Base-by-base conservation (phyloP, 2,329 filamentous ascomycete species). In the Stenocarpella maydis region DNA sequence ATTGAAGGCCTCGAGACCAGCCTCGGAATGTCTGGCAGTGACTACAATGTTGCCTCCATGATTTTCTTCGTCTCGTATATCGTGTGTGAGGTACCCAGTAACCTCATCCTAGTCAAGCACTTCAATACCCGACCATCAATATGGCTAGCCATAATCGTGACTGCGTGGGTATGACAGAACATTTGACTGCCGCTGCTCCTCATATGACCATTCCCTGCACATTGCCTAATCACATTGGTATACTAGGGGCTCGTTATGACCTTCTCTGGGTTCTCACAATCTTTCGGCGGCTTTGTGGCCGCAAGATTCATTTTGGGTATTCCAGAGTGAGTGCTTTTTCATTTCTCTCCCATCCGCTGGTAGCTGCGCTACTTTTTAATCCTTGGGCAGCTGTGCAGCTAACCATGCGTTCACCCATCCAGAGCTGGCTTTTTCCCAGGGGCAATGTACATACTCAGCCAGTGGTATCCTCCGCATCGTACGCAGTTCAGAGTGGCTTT, bases 401-500 rank as follows among this genome's bases (percentile, higher is more conserved):
- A 17, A 54, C 34, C n/a, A 10, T 24, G 3, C n/a, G 9, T 17
- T 7, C 1, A 15, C 1, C n/a, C 17, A 12, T 24, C 31, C 39
- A 66, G 64, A 45, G 82, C 82, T 1, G 83, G 84, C 3, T 76
- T 85, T 3, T 79, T 85, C 61, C 84, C 84, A 0, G 81, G 80
- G 8, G 65, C 50, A 43, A 47, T 84, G 39, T 85, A 84, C 74
- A 75, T 85, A 31, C 82, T 82, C 0, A 82, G 82, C 28, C 82
- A 82, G 75, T 86, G 84, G 74, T 86, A 87, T 75, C 82, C 80
- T 67, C 78, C 83, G 26, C 80, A 84, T 72, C 83, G 86, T 73
- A 81, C 84, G 49, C 83, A 86, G 74, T 80, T 79, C 74, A 82
- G 84, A 66, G 78, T 83, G 71, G 81, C 78, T 64, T 75, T 81